These are phyloP conservation scores for Esteya vermicola DNA, from an alignment of 2,329 filamentous ascomycete genomes.

Conservation along the genomic window DNA sequence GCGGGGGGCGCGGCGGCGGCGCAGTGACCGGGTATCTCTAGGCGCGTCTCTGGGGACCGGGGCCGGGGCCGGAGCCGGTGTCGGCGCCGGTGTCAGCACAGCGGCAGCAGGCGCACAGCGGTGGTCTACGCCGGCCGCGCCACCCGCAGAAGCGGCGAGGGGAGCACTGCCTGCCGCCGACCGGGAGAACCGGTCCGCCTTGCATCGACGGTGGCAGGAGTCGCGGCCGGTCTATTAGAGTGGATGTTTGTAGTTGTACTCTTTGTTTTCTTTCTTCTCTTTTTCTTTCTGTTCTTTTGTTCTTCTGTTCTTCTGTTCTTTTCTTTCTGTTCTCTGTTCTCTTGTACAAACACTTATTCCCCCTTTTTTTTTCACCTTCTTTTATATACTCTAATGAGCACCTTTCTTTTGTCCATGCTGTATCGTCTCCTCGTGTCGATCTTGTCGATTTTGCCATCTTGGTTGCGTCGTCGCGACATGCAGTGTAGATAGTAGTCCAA, in stretches of 20 bases:
- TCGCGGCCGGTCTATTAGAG: slow-evolving; percentile 20
- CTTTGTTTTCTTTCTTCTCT: background rate
- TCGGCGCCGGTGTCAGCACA: background rate
- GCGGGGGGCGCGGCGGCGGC: slow-evolving; percentile 24
- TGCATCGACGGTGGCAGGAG: slow-evolving; percentile 25
- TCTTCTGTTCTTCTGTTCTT: background rate
- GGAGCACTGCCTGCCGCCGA: slow-evolving; percentile 20
- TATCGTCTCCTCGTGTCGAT: background rate
- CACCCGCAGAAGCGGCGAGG: slow-evolving; percentile 16
- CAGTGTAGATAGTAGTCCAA: no score
- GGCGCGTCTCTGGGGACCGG: slow-evolving; percentile 15
- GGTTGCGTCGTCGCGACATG: no score
- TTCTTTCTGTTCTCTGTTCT: background rate
- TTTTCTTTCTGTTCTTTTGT: background rate
- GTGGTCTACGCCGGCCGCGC: slow-evolving; percentile 17
- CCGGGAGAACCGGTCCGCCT: slow-evolving; percentile 19
- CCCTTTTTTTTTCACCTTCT: background rate
- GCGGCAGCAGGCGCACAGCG: background rate
- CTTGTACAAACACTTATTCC: no score
- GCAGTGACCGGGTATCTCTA: slow-evolving; percentile 37
- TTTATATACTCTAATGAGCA: background rate
- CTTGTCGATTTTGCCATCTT: background rate
- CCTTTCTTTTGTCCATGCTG: background rate
- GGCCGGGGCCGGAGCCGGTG: background rate
- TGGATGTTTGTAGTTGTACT: background rate